These are phyloP conservation scores for Alternaria longipes DNA, from an alignment of 2,329 filamentous ascomycete species.

Conservation along the genomic window DNA sequence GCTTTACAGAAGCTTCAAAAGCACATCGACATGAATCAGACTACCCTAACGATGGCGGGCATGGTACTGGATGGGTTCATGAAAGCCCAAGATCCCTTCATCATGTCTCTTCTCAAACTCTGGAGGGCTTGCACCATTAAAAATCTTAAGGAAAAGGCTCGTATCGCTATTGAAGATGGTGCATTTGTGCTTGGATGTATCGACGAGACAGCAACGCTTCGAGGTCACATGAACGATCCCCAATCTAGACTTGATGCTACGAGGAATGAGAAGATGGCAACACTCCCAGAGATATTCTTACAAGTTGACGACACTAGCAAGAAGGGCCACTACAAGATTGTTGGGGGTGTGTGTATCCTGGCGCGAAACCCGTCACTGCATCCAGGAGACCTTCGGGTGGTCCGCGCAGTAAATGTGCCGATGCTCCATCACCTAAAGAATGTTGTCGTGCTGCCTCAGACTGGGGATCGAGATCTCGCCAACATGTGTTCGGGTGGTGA, in stretches of 20 bases:
- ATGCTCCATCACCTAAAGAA: constrained; percentile 80
- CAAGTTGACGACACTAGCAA: constrained; percentile 73
- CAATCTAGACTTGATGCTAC: constrained; percentile 56
- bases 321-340: constrained; percentile 66
- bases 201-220: constrained; percentile 81
- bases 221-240: constrained; percentile 71
- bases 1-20: constrained; percentile 75
- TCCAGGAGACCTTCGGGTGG: constrained; percentile 88
- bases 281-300: constrained; percentile 85
- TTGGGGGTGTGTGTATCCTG: constrained; percentile 81
- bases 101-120: constrained; percentile 78
- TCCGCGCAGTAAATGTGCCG: constrained; percentile 80
- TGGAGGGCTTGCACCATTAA: constrained; percentile 94
- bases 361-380: constrained; percentile 95
- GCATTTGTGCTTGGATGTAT: constrained; percentile 89
- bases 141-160: constrained; percentile 89
- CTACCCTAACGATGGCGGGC: constrained; percentile 75
- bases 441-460: constrained; percentile 86
- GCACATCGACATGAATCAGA: constrained; percentile 86
- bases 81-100: constrained; percentile 77
- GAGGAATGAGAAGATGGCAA: constrained; percentile 50
- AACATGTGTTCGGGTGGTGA: constrained; percentile 98
- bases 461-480: constrained; percentile 82
- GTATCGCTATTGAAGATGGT: constrained; percentile 80
- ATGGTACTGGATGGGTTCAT: constrained; percentile 87